phyloP scores from a whole-genome alignment of 2,329 filamentous ascomycete species.

The Thyridium curvatum region DNA sequence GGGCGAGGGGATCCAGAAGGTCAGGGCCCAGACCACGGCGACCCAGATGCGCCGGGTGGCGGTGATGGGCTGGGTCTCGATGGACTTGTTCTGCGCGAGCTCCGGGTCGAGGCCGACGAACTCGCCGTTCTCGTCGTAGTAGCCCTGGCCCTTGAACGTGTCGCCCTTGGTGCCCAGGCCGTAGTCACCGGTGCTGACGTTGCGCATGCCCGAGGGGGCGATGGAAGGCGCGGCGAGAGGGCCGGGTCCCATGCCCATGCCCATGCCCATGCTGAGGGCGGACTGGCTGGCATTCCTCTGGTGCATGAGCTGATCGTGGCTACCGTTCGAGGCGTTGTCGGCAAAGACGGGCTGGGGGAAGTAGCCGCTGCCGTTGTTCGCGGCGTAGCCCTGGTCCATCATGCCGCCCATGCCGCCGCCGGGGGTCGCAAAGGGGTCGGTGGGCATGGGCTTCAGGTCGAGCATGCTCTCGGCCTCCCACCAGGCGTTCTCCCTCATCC shows the following conservation, averaged over 20 bases:
- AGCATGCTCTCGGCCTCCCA: conserved; percentile 98
- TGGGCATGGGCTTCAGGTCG: conserved; percentile 68
- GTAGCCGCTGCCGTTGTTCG: conserved; percentile 58
- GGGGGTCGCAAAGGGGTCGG: conserved; percentile 16
- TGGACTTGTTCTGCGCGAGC: conserved; percentile 66
- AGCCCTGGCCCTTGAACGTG: conserved; percentile 63
- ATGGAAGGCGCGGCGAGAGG: conserved; percentile 49
- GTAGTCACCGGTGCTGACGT: conserved; percentile 68
- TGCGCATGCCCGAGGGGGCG: conserved; percentile 50
- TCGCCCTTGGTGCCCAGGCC: conserved; percentile 85
- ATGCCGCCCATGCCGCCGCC: conserved; percentile 9
- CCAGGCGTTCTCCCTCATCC: conserved; percentile 92
- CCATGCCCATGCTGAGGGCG: conserved; percentile 27
- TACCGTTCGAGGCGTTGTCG: conserved; percentile 56
- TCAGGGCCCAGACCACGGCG: conserved; percentile 73
- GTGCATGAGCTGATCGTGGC: conserved; percentile 66
- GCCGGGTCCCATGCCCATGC: conserved; percentile 18
- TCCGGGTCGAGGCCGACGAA: conserved; percentile 72
- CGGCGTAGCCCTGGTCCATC: conserved; percentile 69
- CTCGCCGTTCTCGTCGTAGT: conserved; percentile 66
- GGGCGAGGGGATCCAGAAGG: conserved; percentile 92
- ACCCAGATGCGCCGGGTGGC: conserved; percentile 71
- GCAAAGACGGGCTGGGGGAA: conserved; percentile 59
- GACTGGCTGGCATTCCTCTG: conserved; percentile 51
- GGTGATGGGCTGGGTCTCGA: conserved; percentile 64